Base-by-base conservation (phyloP, 1,284 basidiomycete genomes). In the Pterulicium gracile region DNA sequence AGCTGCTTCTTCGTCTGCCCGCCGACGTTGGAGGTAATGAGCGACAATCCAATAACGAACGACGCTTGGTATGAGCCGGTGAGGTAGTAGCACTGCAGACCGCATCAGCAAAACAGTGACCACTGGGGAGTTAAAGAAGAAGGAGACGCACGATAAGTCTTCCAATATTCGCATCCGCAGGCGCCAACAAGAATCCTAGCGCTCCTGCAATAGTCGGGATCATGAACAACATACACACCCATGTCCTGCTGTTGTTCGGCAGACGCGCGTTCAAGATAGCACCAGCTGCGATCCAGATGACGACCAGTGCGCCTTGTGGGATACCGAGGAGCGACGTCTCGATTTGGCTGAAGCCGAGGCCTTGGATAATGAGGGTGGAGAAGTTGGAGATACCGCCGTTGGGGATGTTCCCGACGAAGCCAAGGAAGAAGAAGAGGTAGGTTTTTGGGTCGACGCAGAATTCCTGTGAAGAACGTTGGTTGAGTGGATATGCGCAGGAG, bases 261-360 rank as follows among this genome's bases (percentile, higher is more conserved):
- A 54, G 49, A n/a, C 49, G 48, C 13, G 41, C 48, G 47, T 55
- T 57, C 36, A 56, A 43, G 35, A 44, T 47, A 14, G 52, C 52
- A 12, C 50, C 53, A 18, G 18, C 21, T 4, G 17, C 47, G 40
- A 54, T 54, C 51, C 51, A 55, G 36, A 54, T 49, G 23, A 50
- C 49, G 10, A 57, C 50, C 3, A 55, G 34, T 14, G 46, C 51
- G 7, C 55, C 67, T 43, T 60, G 56, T 21, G 66, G 61, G 42
- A 63, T 63, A 41, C 63, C 51, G 3, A 69, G 57, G 0, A 70
- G 57, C 1, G 65, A 60, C 1, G 68, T 68, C 47, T 68, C 60
- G 3, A 62, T 52, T 2, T 56, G 57, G 14, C 57, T 56, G 54
- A 66, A 70, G 5, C 67, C 66, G 45, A 68, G 58, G 5, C 58